These are phyloP conservation scores for Actinomortierella ambigua DNA, from an alignment of 371 early-diverging fungal genomes.

Conservation along the genomic window DNA sequence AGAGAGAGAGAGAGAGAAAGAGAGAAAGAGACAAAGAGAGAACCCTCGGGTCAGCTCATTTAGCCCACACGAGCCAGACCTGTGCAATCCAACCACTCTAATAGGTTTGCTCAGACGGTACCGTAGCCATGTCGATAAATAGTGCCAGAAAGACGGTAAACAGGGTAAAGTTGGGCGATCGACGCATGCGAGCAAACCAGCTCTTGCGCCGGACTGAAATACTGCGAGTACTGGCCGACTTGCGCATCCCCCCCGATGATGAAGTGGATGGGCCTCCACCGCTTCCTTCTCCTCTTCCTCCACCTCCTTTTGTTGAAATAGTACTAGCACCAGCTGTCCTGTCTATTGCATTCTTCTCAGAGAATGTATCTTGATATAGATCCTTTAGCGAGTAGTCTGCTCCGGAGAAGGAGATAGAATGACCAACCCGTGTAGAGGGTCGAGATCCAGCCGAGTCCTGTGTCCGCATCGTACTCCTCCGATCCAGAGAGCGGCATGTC, in stretches of 20 bases:
- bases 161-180: constrained; percentile 37
- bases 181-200: constrained; percentile 25
- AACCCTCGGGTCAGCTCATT: no score
- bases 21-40: background rate
- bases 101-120: no score
- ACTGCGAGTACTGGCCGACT: constrained; percentile 9
- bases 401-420: no score
- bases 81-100: no score
- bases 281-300: background rate
- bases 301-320: background rate
- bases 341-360: no score
- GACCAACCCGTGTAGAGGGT: no score
- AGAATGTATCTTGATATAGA: no score
- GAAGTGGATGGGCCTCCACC: background rate
- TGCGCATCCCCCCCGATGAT: background rate
- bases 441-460: no score
- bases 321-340: background rate
- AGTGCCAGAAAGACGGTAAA: constrained; percentile 37
- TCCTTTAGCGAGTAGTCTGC: no score
- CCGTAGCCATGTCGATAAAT: constrained; percentile 42
- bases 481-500: no score
- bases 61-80: no score
- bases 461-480: no score
- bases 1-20: background rate
- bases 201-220: constrained; percentile 12